Conservation (phyloP, 352 stramenopile genomes). For the Phytophthora quininea region DNA sequence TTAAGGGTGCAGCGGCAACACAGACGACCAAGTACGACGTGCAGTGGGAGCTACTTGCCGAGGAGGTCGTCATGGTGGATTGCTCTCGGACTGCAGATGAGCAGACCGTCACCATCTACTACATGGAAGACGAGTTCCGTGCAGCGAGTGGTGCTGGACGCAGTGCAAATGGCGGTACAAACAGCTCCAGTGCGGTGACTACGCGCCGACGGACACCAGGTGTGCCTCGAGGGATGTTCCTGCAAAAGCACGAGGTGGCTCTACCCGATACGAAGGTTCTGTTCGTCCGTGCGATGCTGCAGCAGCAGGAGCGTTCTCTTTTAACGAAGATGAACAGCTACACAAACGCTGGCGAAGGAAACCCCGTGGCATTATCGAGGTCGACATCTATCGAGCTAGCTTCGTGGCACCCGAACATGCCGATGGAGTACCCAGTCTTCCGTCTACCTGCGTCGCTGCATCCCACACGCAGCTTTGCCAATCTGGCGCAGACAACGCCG, state of each 20-base stretch:
- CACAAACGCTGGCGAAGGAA: slow-evolving; percentile 23
- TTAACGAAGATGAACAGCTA: slow-evolving; percentile 66
- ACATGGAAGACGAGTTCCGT: slow-evolving; percentile 76
- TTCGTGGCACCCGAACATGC: slow-evolving; percentile 49
- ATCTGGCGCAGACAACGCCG: slow-evolving; percentile 28
- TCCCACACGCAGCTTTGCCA: slow-evolving; percentile 45
- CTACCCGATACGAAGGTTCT: slow-evolving; percentile 78
- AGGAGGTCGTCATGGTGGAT: slow-evolving; percentile 84
- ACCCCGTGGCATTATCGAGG: slow-evolving; percentile 35
- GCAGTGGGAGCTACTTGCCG: slow-evolving; percentile 78
- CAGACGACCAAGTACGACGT: slow-evolving; percentile 76
- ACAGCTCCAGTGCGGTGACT: slow-evolving; percentile 26
- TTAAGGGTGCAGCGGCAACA: slow-evolving; percentile 46
- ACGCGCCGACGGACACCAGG: slow-evolving; percentile 43
- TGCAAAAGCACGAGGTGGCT: slow-evolving; percentile 79
- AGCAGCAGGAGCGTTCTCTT: slow-evolving; percentile 82
- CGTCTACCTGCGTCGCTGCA: slow-evolving; percentile 49
- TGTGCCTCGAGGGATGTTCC: slow-evolving; percentile 62
- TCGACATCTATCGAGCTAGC: slow-evolving; percentile 53
- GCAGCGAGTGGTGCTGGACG: slow-evolving; percentile 31
- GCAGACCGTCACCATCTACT: slow-evolving; percentile 62
- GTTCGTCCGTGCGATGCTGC: slow-evolving; percentile 86
- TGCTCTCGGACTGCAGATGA: slow-evolving; percentile 43
- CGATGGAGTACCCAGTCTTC: slow-evolving; percentile 73
- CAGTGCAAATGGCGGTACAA: slow-evolving; percentile 15